Evolutionary conservation across 352 stramenopile species (phyloP).

Genomic region (Bremia lactucae): DNA sequence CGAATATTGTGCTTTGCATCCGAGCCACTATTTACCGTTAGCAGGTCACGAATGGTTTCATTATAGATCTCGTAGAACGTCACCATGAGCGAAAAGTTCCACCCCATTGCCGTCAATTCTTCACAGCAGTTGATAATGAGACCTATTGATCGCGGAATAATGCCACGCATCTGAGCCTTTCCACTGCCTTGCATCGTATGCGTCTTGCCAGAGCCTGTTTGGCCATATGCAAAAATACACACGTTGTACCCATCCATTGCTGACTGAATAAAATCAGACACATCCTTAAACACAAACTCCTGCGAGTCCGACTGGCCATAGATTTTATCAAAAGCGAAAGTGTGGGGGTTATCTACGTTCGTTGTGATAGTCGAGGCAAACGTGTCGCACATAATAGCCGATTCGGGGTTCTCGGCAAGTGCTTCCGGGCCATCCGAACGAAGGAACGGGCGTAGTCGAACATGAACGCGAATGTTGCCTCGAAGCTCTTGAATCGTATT

Average conservation of each 20-base stretch:
- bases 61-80: conserved; percentile 99
- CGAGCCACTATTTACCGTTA: conserved; percentile 49
- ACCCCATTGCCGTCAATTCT: conserved; percentile 75
- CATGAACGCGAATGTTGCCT: conserved; percentile 98
- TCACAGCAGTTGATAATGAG: conserved; percentile 77
- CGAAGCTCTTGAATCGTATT: conserved; percentile 99
- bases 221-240: conserved; percentile 98
- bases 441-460: conserved; percentile 88
- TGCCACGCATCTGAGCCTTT: conserved; percentile 92
- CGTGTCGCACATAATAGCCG: conserved; percentile 51
- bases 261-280: conserved; percentile 83
- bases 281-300: conserved; percentile 91
- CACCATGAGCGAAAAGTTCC: conserved; percentile 93
- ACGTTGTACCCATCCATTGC: conserved; percentile 98
- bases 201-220: conserved; percentile 96
- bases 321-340: conserved; percentile 97
- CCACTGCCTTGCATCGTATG: conserved; percentile 98
- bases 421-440: conserved; percentile 66
- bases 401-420: conserved; percentile 29
- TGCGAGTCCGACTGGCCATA: conserved; percentile 93
- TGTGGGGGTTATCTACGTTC: conserved; percentile 58
- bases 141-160: conserved; percentile 96
- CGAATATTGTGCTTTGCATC: conserved; percentile 68
- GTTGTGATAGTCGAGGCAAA: conserved; percentile 67
- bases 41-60: conserved; percentile 96